These are phyloP conservation scores for Glarea lozoyensis DNA, from an alignment of 495 filamentous ascomycete genomes.

Conservation along the genomic window DNA sequence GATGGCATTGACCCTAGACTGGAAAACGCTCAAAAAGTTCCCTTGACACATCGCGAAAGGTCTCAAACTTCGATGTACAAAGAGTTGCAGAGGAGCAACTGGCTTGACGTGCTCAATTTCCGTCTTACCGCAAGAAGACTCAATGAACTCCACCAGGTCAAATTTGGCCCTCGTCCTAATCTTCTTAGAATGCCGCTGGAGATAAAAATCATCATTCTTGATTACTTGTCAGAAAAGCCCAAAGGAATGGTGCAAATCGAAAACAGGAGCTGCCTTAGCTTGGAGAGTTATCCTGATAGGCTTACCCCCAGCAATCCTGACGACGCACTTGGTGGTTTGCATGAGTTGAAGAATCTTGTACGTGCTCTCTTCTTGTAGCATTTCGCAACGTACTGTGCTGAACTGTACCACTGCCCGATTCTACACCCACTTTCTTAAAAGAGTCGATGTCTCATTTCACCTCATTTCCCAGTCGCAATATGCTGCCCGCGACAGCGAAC, in stretches of 20 bases:
- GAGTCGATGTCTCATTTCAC: no score
- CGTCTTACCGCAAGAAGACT: not conserved
- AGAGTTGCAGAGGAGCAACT: no score
- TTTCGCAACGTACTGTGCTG: no score
- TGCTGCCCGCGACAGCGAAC: no score
- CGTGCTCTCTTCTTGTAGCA: no score
- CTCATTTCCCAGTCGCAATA: no score
- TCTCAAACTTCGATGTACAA: not conserved
- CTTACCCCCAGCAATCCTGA: not conserved
- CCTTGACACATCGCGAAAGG: not conserved
- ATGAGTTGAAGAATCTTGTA: not conserved
- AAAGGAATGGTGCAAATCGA: constrained; percentile 37
- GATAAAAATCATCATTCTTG: constrained; percentile 49
- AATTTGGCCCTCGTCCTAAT: constrained; percentile 31
- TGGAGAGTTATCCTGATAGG: constrained; percentile 39
- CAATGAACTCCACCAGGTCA: constrained; percentile 13
- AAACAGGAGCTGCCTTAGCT: constrained; percentile 40
- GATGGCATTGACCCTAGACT: not conserved
- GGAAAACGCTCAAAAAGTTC: not conserved
- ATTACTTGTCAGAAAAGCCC: constrained; percentile 28
- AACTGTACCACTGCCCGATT: no score
- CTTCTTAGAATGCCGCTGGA: constrained; percentile 52
- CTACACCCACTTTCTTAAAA: no score
- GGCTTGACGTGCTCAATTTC: not conserved
- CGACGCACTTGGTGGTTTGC: no score